Conservation (phyloP, 495 filamentous ascomycete genomes). For the Lasiosphaeria ovina region DNA sequence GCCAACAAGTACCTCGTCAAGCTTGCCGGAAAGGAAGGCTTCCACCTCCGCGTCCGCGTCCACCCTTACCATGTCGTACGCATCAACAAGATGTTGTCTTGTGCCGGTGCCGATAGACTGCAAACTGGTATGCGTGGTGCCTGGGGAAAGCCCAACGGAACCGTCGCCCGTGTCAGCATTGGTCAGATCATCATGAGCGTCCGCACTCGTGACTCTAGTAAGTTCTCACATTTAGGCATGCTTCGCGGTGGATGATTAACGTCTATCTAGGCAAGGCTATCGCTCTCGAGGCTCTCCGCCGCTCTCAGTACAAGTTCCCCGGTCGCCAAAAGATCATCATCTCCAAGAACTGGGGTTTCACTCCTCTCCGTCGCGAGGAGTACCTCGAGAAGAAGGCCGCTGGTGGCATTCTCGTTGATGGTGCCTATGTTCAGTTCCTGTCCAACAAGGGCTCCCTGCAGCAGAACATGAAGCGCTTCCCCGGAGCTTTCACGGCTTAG, state of each 20-base stretch:
- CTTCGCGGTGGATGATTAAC: slow-evolving; percentile 25
- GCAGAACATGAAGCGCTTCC: slow-evolving; percentile 89
- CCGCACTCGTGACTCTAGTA: slow-evolving; percentile 86
- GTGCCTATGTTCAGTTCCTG: slow-evolving; percentile 99
- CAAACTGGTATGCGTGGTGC: slow-evolving; percentile 99
- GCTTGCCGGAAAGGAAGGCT: slow-evolving; percentile 95
- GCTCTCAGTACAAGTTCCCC: slow-evolving; percentile 99
- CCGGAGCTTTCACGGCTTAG: slow-evolving; percentile 72
- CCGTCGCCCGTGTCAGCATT: slow-evolving; percentile 98
- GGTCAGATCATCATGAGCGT: slow-evolving; percentile 97
- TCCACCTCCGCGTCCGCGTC: slow-evolving; percentile 97
- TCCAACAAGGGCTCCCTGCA: slow-evolving; percentile 81
- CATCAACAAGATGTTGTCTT: slow-evolving; percentile 99
- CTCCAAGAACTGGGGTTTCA: slow-evolving; percentile 99
- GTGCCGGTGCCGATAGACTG: slow-evolving; percentile 98
- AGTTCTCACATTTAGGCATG: slow-evolving; percentile 30
- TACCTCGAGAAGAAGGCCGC: slow-evolving; percentile 88
- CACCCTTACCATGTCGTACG: slow-evolving; percentile 99
- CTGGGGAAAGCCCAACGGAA: slow-evolving; percentile 98
- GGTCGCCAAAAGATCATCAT: slow-evolving; percentile 99
- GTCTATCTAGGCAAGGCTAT: slow-evolving; percentile 65
- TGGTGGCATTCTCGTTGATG: slow-evolving; percentile 88
- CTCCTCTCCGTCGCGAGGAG: slow-evolving; percentile 92
- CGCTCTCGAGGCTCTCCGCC: slow-evolving; percentile 96
- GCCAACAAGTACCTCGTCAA: slow-evolving; percentile 99